A percentile compares a stretch with the other conserved stretches of the same genome.
phyloP scores from a whole-genome alignment of 768 basidiomycete genomes.

The Termitomyces heimii region DNA sequence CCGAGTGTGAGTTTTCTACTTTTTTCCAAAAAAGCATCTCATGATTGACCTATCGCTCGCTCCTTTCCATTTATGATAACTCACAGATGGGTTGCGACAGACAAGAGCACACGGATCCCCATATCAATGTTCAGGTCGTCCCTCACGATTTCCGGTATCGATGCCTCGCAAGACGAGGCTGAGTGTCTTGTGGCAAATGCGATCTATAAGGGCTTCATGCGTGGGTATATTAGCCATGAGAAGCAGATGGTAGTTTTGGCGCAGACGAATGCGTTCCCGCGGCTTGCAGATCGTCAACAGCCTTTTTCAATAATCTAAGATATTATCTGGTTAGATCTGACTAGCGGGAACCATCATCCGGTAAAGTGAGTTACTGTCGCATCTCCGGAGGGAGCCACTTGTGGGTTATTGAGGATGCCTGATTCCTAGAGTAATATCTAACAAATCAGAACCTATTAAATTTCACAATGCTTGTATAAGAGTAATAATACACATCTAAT shows the following conservation, averaged over 20 bases:
- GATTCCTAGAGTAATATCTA: neutral
- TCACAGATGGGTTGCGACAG: slow-evolving; percentile 71
- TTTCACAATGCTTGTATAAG: neutral
- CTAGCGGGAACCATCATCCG: neutral
- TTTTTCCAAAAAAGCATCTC: slow-evolving; percentile 3
- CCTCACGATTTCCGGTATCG: slow-evolving; percentile 62
- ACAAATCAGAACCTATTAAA: neutral
- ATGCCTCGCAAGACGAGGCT: slow-evolving; percentile 73
- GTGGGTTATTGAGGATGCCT: neutral
- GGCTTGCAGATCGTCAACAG: slow-evolving; percentile 52
- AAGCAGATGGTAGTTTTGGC: slow-evolving; percentile 92
- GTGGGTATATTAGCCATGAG: slow-evolving; percentile 95
- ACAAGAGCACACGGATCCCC: slow-evolving; percentile 73
- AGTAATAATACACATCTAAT: slow-evolving; percentile 2
- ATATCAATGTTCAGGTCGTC: slow-evolving; percentile 78
- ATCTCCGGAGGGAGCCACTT: neutral
- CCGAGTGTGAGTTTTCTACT: slow-evolving; percentile 47
- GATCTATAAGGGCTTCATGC: slow-evolving; percentile 89
- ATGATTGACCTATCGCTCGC: neutral
- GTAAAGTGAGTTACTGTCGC: neutral
- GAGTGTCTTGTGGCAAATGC: slow-evolving; percentile 94
- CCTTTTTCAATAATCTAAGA: slow-evolving; percentile 41
- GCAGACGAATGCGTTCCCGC: slow-evolving; percentile 74
- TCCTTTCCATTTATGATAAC: neutral
- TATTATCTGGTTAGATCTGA: neutral